Conservation (phyloP, 306 rosid genomes). For the Cucumis sativus region DNA sequence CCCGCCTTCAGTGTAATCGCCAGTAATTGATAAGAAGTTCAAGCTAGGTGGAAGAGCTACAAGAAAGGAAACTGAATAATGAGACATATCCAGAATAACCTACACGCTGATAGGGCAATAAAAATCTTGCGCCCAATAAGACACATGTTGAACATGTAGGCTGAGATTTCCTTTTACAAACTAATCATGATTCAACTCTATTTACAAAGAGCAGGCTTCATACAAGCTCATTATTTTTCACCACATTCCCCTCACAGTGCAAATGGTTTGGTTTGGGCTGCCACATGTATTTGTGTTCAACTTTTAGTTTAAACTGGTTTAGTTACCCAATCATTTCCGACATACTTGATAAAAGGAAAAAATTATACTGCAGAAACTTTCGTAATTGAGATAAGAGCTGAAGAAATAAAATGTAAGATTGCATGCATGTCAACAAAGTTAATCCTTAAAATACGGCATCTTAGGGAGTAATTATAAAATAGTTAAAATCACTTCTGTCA, state of each 20-base stretch:
- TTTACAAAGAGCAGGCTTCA: background rate
- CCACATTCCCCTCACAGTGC: background rate
- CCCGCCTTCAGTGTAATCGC: conserved; percentile 78
- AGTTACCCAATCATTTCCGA: background rate
- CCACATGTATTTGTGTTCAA: background rate
- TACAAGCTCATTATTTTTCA: background rate
- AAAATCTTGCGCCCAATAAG: background rate
- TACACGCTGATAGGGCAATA: background rate
- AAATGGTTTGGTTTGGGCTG: background rate
- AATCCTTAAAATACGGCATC: too few species aligned
- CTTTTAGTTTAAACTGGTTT: background rate
- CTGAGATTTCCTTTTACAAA: background rate
- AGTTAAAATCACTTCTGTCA: too few species aligned
- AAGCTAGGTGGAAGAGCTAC: conserved; percentile 97
- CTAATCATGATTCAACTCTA: background rate
- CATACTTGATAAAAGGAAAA: background rate
- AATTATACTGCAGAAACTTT: background rate
- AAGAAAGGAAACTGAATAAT: conserved; percentile 16
- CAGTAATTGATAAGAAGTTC: conserved; percentile 89
- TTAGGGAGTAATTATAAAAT: too few species aligned
- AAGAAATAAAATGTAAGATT: background rate
- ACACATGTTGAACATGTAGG: background rate
- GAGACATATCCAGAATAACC: background rate
- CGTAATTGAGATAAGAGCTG: background rate
- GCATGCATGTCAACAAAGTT: background rate